Conservation (phyloP, 2,329 filamentous ascomycete genomes). For the Stenocarpella maydis region DNA sequence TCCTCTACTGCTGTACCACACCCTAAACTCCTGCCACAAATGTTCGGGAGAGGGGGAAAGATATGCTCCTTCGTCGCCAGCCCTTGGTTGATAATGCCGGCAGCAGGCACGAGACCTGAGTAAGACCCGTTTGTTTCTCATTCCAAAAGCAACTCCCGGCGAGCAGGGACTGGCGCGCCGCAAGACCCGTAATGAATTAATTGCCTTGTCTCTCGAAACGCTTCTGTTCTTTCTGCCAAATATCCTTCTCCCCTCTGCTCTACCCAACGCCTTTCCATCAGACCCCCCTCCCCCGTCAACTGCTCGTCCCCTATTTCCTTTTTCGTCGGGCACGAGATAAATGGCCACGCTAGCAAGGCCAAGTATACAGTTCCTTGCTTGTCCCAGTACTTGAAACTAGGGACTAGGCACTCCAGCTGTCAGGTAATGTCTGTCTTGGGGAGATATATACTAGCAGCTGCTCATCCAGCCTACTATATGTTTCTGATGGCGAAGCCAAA, state of each 20-base stretch:
- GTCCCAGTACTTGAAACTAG: background rate
- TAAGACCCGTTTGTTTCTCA: constrained; percentile 18
- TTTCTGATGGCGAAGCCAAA: background rate
- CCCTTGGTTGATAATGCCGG: background rate
- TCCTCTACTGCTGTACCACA: background rate
- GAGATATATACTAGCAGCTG: too few species aligned
- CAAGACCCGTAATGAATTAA: background rate
- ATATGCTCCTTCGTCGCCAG: background rate
- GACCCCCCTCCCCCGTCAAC: background rate
- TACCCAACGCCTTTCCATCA: background rate
- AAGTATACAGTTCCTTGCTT: too few species aligned
- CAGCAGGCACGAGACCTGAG: background rate
- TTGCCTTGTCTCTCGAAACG: background rate
- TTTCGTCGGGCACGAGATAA: background rate
- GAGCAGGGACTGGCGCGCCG: background rate
- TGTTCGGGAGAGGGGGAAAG: background rate
- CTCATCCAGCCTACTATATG: too few species aligned
- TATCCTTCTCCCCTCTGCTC: background rate
- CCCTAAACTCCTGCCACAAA: background rate
- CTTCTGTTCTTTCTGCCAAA: background rate
- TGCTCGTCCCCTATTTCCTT: background rate
- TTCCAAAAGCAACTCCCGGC: constrained; percentile 9
- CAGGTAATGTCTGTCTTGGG: background rate
- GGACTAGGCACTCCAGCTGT: background rate
- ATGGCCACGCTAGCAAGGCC: background rate